Evolutionary conservation across 495 filamentous ascomycete species (phyloP), one percentile per base, ranked within the genome.

Genomic region (Aspergillus sclerotioniger): DNA sequence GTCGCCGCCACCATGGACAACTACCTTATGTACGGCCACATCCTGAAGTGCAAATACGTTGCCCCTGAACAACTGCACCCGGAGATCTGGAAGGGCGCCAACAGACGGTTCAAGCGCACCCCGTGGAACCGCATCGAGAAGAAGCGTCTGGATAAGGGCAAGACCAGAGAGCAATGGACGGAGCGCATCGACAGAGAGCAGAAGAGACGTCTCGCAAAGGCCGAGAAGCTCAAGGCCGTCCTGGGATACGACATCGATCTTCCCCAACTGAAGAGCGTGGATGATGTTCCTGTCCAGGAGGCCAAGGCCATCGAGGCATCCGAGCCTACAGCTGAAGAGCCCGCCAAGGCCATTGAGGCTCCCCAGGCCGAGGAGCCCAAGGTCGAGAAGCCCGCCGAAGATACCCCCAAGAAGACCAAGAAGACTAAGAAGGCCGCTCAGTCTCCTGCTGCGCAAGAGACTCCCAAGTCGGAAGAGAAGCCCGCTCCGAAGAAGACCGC

Each of bases 1-100:
- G 94, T 93, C 48, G 87, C 89, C 15, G 86, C 87, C 62, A 96
- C 94, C 3, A 98, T 98, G 95, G 83, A 98, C 76, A 96, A 94
- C 75, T 98, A 98, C 69, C 87, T 98, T 15, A 82, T 98, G 66
- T 97, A 94, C 71, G 88, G 90, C 9, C 92, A 95, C 68, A 88
- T 98, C 61, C 76, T 98, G 58, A 90, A 93, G 68, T 92, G 90
- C 73, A 89, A 90, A 70, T 73, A 82, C 31, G 82, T 98, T 8
- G 83, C 90, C 2, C 68, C 80, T 19, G 89, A 87, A 58, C 86
- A 94, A 64, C 77, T 96, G 35, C 89, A 94, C 70, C 82, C 84
- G 25, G 77, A 88, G 48, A 71, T 98, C 56, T 98, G 89, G 81
- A 89, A 91, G 75, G 92, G 91, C 33, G 88, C 89, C 57, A 92